A percentile compares a stretch with the other conserved stretches of the same genome.
Evolutionary conservation across 371 early-diverging fungal genomes (phyloP).

Genomic region (Choanephora cucurbitarum): DNA sequence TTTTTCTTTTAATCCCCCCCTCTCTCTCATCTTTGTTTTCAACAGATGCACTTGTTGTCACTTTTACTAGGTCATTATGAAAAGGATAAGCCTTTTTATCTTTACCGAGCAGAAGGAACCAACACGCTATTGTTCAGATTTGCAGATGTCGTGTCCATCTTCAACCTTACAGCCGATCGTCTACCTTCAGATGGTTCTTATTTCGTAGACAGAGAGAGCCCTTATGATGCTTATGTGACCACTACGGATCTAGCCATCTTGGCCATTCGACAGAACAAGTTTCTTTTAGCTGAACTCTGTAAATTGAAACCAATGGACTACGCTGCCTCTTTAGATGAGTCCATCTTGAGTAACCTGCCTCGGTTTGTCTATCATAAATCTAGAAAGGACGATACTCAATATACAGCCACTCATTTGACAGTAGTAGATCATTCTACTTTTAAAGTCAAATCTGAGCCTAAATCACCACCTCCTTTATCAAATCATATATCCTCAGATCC

Average conservation of each 20-base stretch:
- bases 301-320: constrained; percentile 45
- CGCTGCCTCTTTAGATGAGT: constrained; percentile 36
- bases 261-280: constrained; percentile 20
- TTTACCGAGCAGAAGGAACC: constrained; percentile 9
- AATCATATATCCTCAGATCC: constrained; percentile 24
- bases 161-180: constrained; percentile 4
- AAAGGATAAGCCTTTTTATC: constrained; percentile 7
- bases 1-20: neutral
- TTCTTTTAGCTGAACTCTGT: constrained; percentile 43
- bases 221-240: constrained; percentile 2
- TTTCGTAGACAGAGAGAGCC: constrained; percentile 5
- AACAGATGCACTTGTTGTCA: constrained; percentile 13
- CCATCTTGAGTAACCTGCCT: constrained; percentile 29
- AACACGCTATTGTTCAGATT: constrained; percentile 14
- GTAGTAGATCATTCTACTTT: neutral
- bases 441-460: constrained; percentile 36
- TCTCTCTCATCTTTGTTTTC: neutral
- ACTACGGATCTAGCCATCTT: constrained; percentile 13
- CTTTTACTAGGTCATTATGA: constrained; percentile 21
- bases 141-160: constrained; percentile 8
- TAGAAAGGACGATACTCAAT: constrained; percentile 9
- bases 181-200: neutral
- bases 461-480: constrained; percentile 31
- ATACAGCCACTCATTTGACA: constrained; percentile 8
- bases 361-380: constrained; percentile 17